These are phyloP conservation scores for Populus ilicifolia DNA, from an alignment of 345 rosid species.

Conservation along the genomic window DNA sequence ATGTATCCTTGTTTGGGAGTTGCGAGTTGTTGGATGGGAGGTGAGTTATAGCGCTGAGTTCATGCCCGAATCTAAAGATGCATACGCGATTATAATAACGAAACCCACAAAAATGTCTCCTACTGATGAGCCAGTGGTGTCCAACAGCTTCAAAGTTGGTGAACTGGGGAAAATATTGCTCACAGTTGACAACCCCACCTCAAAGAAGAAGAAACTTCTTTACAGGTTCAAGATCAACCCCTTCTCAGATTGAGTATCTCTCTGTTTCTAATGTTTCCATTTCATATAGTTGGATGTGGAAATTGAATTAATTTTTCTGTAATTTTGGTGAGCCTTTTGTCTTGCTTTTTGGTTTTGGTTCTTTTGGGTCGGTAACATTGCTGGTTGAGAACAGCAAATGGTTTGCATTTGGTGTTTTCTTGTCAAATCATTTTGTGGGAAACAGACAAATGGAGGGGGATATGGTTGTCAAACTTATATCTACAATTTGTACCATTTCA, in stretches of 20 bases:
- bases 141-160: constrained; percentile 59
- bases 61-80: constrained; percentile 61
- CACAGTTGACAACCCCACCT: constrained; percentile 69
- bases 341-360: constrained; percentile 2
- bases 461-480: not conserved
- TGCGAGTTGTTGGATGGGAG: constrained; percentile 91
- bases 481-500: not conserved
- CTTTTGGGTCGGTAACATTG: constrained; percentile 7
- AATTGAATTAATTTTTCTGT: constrained; percentile 18
- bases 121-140: constrained; percentile 62
- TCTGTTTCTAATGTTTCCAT: not conserved
- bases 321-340: constrained; percentile 8
- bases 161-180: constrained; percentile 76
- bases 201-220: constrained; percentile 88
- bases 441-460: not conserved
- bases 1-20: constrained; percentile 81
- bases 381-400: constrained; percentile 8
- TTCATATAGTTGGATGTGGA: not conserved
- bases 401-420: constrained; percentile 16
- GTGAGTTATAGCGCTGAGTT: constrained; percentile 81
- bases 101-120: constrained; percentile 67
- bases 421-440: constrained; percentile 10
- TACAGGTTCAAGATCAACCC: constrained; percentile 84
- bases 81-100: constrained; percentile 63
- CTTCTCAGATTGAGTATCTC: constrained; percentile 31